phyloP scores from a whole-genome alignment of 306 rosid genomes.

The Acacia crassicarpa region DNA sequence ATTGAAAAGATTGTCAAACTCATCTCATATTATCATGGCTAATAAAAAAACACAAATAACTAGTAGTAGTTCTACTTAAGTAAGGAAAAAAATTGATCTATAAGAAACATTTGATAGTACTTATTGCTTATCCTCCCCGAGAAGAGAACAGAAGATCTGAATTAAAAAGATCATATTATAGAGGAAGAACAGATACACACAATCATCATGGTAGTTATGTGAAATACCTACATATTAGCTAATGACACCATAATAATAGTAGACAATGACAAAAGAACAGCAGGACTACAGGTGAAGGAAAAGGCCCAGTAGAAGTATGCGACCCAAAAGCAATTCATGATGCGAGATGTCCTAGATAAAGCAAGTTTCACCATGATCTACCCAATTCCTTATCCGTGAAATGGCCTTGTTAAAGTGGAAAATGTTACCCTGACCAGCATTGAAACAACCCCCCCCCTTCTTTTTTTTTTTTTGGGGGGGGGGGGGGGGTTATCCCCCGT shows the following conservation, averaged over 20 bases:
- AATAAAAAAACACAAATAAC: neutral
- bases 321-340: neutral
- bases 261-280: neutral
- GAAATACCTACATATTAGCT: constrained; percentile 4
- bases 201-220: neutral
- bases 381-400: neutral
- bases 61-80: neutral
- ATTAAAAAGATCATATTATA: neutral
- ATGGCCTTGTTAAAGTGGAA: neutral
- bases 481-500: neutral
- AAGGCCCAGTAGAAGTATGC: constrained; percentile 1
- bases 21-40: neutral
- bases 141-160: neutral
- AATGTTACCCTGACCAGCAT: neutral
- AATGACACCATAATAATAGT: neutral
- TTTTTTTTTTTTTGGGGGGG: too few relatives aligned
- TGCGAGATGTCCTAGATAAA: neutral
- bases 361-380: neutral
- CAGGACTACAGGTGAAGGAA: constrained; percentile 3
- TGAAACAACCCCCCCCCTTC: neutral
- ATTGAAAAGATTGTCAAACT: neutral
- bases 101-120: neutral
- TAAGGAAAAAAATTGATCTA: neutral
- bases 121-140: neutral
- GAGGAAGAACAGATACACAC: neutral